Conservation (phyloP, 2,329 filamentous ascomycete genomes). For the Sarocladium kiliense region DNA sequence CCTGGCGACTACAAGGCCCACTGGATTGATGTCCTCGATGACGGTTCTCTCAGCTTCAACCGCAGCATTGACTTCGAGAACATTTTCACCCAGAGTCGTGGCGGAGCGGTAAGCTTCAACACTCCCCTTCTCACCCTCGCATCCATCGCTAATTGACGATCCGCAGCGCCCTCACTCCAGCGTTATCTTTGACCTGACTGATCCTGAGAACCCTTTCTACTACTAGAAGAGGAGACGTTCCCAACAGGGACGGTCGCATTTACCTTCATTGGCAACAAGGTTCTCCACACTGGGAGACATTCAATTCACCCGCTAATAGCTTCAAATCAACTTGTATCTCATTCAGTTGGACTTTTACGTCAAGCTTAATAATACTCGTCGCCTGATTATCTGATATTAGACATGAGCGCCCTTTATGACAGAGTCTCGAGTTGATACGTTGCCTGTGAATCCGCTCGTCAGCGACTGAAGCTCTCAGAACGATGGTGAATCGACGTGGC, state of each 20-base stretch:
- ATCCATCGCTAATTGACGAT: neutral
- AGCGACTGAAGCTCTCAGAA: too few species aligned
- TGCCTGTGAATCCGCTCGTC: too few species aligned
- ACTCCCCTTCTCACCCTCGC: neutral
- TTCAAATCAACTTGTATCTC: too few species aligned
- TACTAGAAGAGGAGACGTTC: conserved; percentile 26
- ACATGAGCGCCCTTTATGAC: too few species aligned
- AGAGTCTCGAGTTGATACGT: too few species aligned
- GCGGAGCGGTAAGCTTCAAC: conserved; percentile 36
- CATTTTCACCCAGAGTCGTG: conserved; percentile 42
- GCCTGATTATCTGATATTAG: too few species aligned
- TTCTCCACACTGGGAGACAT: too few species aligned
- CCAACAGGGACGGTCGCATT: neutral
- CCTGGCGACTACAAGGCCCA: conserved; percentile 57
- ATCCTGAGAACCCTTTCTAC: conserved; percentile 45
- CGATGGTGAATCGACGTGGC: too few species aligned
- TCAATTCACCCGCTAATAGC: too few species aligned
- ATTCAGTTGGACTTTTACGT: too few species aligned
- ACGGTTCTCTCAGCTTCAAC: conserved; percentile 55
- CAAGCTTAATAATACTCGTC: too few species aligned
- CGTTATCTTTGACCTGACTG: conserved; percentile 52
- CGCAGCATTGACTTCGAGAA: conserved; percentile 51
- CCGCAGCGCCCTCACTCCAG: conserved; percentile 45
- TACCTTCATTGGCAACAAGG: too few species aligned
- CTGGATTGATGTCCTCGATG: conserved; percentile 52